A percentile compares a stretch with the other conserved stretches of the same genome.
Evolutionary conservation across 129 eudicot species (phyloP).

Genomic region (Artemisia argyi): DNA sequence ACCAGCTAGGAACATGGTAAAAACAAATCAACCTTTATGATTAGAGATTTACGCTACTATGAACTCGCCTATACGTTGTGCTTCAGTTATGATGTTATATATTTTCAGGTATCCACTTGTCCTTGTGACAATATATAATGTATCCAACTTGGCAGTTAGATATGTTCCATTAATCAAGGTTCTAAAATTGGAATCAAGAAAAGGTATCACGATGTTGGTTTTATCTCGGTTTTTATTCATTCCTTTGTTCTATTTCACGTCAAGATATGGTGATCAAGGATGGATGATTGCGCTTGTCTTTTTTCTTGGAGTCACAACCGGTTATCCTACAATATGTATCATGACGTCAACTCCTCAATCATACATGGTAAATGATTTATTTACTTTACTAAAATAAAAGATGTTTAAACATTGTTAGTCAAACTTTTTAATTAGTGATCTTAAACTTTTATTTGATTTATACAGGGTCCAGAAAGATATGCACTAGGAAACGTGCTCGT

Average conservation of each 20-base stretch:
- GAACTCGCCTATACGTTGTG: not conserved
- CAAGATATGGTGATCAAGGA: constrained; percentile 67
- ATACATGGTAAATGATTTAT: too few species aligned
- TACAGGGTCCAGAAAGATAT: too few species aligned
- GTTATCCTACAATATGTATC: too few species aligned
- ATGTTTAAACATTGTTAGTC: too few species aligned
- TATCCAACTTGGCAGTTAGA: constrained; percentile 53
- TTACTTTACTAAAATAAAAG: too few species aligned
- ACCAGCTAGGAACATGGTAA: constrained; percentile 72
- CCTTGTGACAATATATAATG: constrained; percentile 62
- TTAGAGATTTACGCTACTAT: too few species aligned
- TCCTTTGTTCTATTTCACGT: constrained; percentile 73
- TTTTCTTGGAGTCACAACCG: too few species aligned
- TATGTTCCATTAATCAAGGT: constrained; percentile 55
- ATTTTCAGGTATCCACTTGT: constrained; percentile 58
- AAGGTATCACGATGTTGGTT: constrained; percentile 39
- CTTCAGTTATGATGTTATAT: not conserved
- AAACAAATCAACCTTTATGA: not conserved
- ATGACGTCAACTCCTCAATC: too few species aligned
- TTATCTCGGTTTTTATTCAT: constrained; percentile 55
- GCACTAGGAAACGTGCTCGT: constrained; percentile 69
- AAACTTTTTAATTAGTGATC: too few species aligned
- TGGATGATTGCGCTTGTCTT: too few species aligned
- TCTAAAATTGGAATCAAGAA: constrained; percentile 51
- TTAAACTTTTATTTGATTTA: too few species aligned